Evolutionary conservation across 2,329 filamentous ascomycete species (phyloP).

Genomic region (Penicillium sp.): DNA sequence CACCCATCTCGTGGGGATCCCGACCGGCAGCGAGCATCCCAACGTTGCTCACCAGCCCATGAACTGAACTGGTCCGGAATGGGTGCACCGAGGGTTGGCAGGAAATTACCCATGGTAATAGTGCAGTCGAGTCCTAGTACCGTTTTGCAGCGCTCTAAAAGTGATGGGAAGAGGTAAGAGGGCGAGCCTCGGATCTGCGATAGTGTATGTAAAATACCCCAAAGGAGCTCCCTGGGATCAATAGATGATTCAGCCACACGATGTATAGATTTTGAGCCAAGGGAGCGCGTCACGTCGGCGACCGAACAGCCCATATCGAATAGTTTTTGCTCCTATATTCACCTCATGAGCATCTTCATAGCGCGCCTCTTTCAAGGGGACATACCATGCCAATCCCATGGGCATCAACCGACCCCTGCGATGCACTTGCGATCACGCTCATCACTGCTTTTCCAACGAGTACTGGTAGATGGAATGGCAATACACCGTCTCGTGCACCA

Average conservation of each 20-base stretch:
- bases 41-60: conserved; percentile 16
- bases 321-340: conserved; percentile 36
- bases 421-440: conserved; percentile 67
- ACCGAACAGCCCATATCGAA: conserved; percentile 34
- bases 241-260: conserved; percentile 29
- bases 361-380: conserved; percentile 10
- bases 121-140: conserved; percentile 31
- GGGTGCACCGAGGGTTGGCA: conserved; percentile 19
- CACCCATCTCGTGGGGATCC: conserved; percentile 2
- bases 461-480: conserved; percentile 61
- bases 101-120: conserved; percentile 27
- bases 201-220: conserved; percentile 37
- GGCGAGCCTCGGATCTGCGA: conserved; percentile 38
- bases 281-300: conserved; percentile 32
- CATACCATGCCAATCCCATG: conserved; percentile 69
- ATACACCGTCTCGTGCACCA: conserved; percentile 48
- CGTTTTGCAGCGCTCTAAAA: conserved; percentile 30
- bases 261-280: conserved; percentile 25
- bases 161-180: conserved; percentile 33
- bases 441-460: conserved; percentile 60
- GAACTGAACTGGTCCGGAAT: conserved; percentile 10
- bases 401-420: conserved; percentile 67
- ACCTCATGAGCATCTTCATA: background rate
- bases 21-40: conserved; percentile 11
- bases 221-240: conserved; percentile 35